Evolutionary conservation across 202 grass and related monocot genomes (phyloP), one percentile per base, ranked within the genome.

Genomic region (Brachypodium distachyon): DNA sequence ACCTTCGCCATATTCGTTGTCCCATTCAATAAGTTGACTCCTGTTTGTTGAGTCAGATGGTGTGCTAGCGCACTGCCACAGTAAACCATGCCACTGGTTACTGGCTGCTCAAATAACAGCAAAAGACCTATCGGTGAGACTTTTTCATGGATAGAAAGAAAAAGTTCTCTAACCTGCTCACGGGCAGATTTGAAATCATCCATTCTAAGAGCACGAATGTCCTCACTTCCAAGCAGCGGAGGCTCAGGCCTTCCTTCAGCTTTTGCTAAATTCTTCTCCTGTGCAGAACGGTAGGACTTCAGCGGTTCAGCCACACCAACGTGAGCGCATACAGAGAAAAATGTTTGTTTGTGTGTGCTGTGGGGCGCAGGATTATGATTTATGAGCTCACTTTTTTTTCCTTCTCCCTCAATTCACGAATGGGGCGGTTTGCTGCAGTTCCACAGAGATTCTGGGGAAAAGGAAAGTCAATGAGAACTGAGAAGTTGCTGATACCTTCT

Each of bases 41-140:
- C 80, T 90, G 74, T 72, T 84, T 39, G 33, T 22, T 40, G 90
- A 90, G 77, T 82, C 90, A 10, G 90, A 79, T n/a, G 87, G 84
- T 13, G 88, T 70, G 70, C 93, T 92, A 41, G 90, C 82, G 49
- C 85, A 72, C 11, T 88, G 87, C 93, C 92, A 73, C 37, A 90
- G 34, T 13, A 67, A 39, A 61, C 55, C 14, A 44, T 48, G 13
- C 37, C 63, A 52, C 61, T 51, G 42, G 70, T 82, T 44, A 58
- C 37, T 25, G 38, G 48, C 10, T 23, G 32, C 17, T 11, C 69
- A 79, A 60, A 32, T 80, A 31, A 14, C 12, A 67, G 40, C 25
- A 66, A 37, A 57, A 26, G 43, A 65, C n/a, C n/a, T n/a, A n/a
- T n/a, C n/a, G n/a, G n/a, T n/a, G n/a, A n/a, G n/a, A n/a, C 7